Base-by-base conservation (phyloP, 2,329 filamentous ascomycete species). In the Eurotiales sp. region DNA sequence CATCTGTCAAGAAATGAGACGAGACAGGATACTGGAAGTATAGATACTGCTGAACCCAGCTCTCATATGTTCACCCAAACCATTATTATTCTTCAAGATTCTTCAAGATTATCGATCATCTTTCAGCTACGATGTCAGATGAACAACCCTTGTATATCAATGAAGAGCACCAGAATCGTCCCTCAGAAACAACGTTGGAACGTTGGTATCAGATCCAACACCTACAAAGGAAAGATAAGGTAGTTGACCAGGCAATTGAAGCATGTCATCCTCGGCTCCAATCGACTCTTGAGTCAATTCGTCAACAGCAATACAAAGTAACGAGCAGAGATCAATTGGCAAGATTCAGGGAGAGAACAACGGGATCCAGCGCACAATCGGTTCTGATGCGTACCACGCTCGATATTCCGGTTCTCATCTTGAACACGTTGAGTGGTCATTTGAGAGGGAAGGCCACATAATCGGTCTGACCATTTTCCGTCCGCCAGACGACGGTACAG, bases 91-190 rank as follows among this genome's bases (percentile, higher is more conserved):
- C 40, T 29, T 29, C 40, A 25, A n/a, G n/a, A n/a, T n/a, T n/a
- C n/a, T n/a, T n/a, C n/a, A n/a, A n/a, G n/a, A n/a, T n/a, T n/a
- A n/a, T n/a, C n/a, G 8, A 43, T 29, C 22, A 42, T 25, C 39
- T 17, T 43, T 29, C 23, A 29, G 40, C 12, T 29, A 43, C n/a
- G 14, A 43, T 43, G 40, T 43, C 40, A 43, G 40, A 43, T 43
- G 22, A 43, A 43, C 40, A 43, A 29, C 22, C 40, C 40, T 43
- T 43, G 23, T 43, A 43, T 29, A 43, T 43, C 29, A 30, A 30
- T 17, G 1, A 22, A 43, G 4, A 29, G 14, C 40, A 11, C n/a
- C 17, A 8, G 40, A 17, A 27, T 14, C 40, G 23, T 17, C 40
- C 22, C 23, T n/a, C n/a, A n/a, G n/a, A n/a, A n/a, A n/a, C n/a